Percentiles rank a stretch among this genome's conserved stretches.
Conservation (phyloP, 345 rosid genomes). For the Arabis hirsuta region DNA sequence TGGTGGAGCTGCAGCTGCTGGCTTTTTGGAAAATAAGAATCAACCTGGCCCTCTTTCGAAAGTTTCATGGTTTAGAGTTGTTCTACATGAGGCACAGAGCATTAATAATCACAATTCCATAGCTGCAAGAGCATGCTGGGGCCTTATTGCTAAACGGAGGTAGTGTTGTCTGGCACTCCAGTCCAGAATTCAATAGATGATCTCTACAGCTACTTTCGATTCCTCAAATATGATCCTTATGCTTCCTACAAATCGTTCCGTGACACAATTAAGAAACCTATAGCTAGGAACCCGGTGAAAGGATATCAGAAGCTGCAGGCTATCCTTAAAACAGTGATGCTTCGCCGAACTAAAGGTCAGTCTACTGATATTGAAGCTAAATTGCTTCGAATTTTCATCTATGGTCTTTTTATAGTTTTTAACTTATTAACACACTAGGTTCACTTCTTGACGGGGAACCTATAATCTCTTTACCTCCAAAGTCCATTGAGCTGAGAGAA, state of each 20-base stretch:
- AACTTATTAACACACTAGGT: conserved; percentile 50
- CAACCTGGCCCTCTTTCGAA: conserved; percentile 81
- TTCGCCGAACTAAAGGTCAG: conserved; percentile 96
- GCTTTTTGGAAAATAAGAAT: conserved; percentile 56
- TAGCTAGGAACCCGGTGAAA: conserved; percentile 56
- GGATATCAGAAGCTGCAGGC: conserved; percentile 89
- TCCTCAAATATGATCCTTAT: conserved; percentile 89
- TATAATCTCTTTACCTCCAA: conserved; percentile 81
- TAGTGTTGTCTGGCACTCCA: conserved; percentile 99
- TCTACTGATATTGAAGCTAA: conserved; percentile 17
- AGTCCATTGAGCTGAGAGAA: conserved; percentile 67
- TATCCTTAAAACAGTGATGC: conserved; percentile 87
- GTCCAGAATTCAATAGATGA: conserved; percentile 27
- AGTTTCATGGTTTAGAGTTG: conserved; percentile 94
- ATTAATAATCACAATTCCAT: conserved; percentile 92
- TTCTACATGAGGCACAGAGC: conserved; percentile 96
- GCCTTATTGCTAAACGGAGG: conserved; percentile 93
- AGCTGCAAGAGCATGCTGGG: conserved; percentile 98
- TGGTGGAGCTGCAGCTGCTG: conserved; percentile 45
- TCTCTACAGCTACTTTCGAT: conserved; percentile 71
- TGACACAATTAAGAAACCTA: conserved; percentile 65
- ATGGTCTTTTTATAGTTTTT: conserved; percentile 20
- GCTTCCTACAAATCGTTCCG: conserved; percentile 64
- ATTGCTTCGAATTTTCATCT: conserved; percentile 21
- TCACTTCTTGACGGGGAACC: conserved; percentile 90